Conservation (phyloP, 805 yeast genomes). For the Kodamaea lidongshanica region DNA sequence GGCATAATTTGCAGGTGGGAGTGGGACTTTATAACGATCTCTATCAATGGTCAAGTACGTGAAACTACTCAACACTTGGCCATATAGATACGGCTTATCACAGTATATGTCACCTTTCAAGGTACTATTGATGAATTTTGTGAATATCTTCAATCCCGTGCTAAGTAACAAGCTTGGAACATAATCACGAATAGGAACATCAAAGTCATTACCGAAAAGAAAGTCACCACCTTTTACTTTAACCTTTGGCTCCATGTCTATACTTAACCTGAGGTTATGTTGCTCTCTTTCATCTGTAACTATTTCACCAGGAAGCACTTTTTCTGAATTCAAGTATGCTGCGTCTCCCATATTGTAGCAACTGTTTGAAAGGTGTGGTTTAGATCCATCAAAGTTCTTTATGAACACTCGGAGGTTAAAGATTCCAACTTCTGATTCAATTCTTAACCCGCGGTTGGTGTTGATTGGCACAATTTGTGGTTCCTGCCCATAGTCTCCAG, state of each 20-base stretch:
- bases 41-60: slow-evolving; percentile 36
- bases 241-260: slow-evolving; percentile 37
- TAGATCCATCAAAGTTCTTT: slow-evolving; percentile 42
- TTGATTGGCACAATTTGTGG: slow-evolving; percentile 39
- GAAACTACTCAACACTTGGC: slow-evolving; percentile 53
- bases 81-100: slow-evolving; percentile 59
- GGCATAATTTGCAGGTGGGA: slow-evolving; percentile 8
- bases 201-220: slow-evolving; percentile 66
- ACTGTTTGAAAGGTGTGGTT: slow-evolving; percentile 29
- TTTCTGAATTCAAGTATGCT: slow-evolving; percentile 20
- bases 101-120: slow-evolving; percentile 55
- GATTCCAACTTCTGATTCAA: slow-evolving; percentile 34
- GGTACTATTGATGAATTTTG: slow-evolving; percentile 56
- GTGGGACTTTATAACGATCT: slow-evolving; percentile 7
- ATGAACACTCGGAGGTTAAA: slow-evolving; percentile 39
- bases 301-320: slow-evolving; percentile 4
- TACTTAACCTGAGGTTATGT: slow-evolving; percentile 30
- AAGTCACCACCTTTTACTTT: slow-evolving; percentile 48
- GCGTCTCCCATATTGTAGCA: slow-evolving; percentile 25
- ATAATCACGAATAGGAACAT: slow-evolving; percentile 48
- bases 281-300: slow-evolving; percentile 5
- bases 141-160: slow-evolving; percentile 51
- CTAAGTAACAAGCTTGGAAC: slow-evolving; percentile 47
- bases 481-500: slow-evolving; percentile 19
- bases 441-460: slow-evolving; percentile 27